These are phyloP conservation scores for Pittosporum tobira DNA, from an alignment of 129 eudicot genomes.

Conservation along the genomic window DNA sequence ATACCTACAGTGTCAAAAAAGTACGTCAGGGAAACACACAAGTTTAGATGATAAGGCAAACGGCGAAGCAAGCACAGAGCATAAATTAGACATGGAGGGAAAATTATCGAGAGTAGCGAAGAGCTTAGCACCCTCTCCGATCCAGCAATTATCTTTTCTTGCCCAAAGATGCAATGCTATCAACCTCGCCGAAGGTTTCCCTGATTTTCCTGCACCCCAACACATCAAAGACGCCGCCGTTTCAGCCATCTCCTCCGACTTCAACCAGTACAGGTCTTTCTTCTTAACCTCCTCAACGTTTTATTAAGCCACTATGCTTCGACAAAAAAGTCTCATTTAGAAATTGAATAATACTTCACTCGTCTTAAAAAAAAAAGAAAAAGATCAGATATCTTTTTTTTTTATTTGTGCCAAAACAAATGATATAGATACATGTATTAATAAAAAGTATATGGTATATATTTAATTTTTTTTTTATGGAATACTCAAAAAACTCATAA, in stretches of 20 bases:
- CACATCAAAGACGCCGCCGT: conserved; percentile 84
- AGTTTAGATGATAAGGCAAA: conserved; percentile 6
- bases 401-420: no score
- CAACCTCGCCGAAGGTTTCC: conserved; percentile 97
- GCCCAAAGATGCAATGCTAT: conserved; percentile 75
- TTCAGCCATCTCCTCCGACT: conserved; percentile 76
- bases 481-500: no score
- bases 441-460: no score
- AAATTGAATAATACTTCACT: no score
- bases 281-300: not conserved
- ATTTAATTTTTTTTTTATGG: no score
- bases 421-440: no score
- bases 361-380: no score
- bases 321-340: no score
- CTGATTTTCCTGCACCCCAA: conserved; percentile 81
- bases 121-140: conserved; percentile 59
- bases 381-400: no score
- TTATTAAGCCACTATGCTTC: no score
- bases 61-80: not conserved
- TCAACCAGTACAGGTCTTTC: conserved; percentile 85
- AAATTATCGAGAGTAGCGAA: conserved; percentile 67
- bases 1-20: no score
- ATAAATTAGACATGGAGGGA: conserved; percentile 38
- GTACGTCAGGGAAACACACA: no score
- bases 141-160: conserved; percentile 63